phyloP scores from a whole-genome alignment of 1,284 basidiomycete species.

The Fomitopsis schrenkii region DNA sequence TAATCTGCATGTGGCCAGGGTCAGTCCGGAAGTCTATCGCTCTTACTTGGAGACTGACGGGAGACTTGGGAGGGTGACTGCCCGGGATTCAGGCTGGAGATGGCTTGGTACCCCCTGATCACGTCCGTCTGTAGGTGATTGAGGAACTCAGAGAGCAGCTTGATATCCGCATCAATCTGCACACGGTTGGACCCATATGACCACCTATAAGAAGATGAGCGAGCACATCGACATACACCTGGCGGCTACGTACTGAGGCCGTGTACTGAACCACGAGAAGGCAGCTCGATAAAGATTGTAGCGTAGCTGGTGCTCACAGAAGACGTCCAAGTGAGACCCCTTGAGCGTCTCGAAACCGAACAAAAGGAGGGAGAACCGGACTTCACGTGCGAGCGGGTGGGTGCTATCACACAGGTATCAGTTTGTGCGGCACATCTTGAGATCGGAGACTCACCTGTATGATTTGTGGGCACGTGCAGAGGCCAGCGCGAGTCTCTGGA shows the following conservation, averaged over 20 bases:
- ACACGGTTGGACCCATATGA: slow-evolving; percentile 90
- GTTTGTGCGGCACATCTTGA: neutral
- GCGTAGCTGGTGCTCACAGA: slow-evolving; percentile 78
- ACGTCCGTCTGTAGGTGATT: slow-evolving; percentile 73
- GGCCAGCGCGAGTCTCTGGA: slow-evolving; percentile 81
- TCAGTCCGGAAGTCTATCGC: neutral
- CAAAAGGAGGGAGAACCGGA: slow-evolving; percentile 83
- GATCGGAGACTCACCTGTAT: slow-evolving; percentile 57
- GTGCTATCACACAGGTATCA: slow-evolving; percentile 49
- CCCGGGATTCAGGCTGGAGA: slow-evolving; percentile 66
- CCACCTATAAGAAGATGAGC: slow-evolving; percentile 60
- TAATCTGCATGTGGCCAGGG: slow-evolving; percentile 41
- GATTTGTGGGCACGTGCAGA: slow-evolving; percentile 63
- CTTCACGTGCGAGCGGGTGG: slow-evolving; percentile 88
- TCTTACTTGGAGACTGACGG: slow-evolving; percentile 34
- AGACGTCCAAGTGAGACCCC: slow-evolving; percentile 82
- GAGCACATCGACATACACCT: neutral
- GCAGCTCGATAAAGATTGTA: slow-evolving; percentile 77
- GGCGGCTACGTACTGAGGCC: slow-evolving; percentile 67
- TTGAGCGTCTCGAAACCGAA: slow-evolving; percentile 94
- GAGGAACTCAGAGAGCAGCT: slow-evolving; percentile 82
- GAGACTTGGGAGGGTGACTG: slow-evolving; percentile 42
- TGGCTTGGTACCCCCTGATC: slow-evolving; percentile 58
- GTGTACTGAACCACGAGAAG: slow-evolving; percentile 90
- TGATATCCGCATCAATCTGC: slow-evolving; percentile 87